A percentile compares a stretch with the other conserved stretches of the same genome.
Evolutionary conservation across 805 yeast species (phyloP).

Genomic region (Torulaspora maleeae): DNA sequence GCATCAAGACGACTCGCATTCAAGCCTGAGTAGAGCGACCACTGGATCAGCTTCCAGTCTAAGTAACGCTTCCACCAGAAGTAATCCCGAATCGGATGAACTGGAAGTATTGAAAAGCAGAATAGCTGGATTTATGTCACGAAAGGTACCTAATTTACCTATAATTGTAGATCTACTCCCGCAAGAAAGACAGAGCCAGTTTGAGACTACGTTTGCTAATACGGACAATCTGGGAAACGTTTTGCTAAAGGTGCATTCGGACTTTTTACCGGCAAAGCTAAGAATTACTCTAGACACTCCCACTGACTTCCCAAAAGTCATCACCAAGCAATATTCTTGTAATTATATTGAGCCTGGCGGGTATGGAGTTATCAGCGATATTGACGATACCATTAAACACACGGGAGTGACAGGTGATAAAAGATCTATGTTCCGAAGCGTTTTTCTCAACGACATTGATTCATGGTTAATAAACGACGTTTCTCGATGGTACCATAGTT

Average conservation of each 20-base stretch:
- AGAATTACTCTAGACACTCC: constrained; percentile 26
- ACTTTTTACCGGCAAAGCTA: constrained; percentile 48
- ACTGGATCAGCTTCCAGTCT: not conserved
- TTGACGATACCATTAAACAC: constrained; percentile 87
- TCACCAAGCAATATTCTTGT: constrained; percentile 17
- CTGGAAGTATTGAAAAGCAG: constrained; percentile 53
- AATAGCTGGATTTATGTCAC: constrained; percentile 63
- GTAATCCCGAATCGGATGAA: constrained; percentile 34
- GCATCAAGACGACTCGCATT: constrained; percentile 13
- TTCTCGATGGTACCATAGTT: constrained; percentile 60
- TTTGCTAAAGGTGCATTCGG: constrained; percentile 46
- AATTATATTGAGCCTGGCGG: constrained; percentile 40
- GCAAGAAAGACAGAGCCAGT: constrained; percentile 32
- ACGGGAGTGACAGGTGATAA: constrained; percentile 91
- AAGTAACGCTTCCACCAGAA: constrained; percentile 3
- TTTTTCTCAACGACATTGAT: constrained; percentile 59
- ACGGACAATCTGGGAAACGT: constrained; percentile 72
- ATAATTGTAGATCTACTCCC: constrained; percentile 55
- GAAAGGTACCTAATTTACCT: constrained; percentile 56
- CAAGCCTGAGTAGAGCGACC: constrained; percentile 3
- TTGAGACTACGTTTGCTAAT: constrained; percentile 35
- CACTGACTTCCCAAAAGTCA: constrained; percentile 11
- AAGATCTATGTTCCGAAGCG: constrained; percentile 72
- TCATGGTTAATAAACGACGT: constrained; percentile 75
- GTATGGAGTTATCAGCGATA: constrained; percentile 76